Evolutionary conservation across 805 yeast species (phyloP).

Genomic region (Barnettozyma wickerhamii): DNA sequence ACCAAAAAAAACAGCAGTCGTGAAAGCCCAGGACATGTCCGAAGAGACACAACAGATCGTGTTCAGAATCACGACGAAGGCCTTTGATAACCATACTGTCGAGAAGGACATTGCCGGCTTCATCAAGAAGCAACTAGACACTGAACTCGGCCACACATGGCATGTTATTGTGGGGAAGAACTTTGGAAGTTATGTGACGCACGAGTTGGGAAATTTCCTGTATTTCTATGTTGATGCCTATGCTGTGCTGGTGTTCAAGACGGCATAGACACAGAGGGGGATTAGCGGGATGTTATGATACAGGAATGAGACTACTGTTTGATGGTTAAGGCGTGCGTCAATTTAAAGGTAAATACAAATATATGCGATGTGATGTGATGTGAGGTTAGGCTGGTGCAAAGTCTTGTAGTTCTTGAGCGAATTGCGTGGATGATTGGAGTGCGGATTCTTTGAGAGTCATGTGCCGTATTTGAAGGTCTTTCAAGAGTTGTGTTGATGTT

Average conservation of each 20-base stretch:
- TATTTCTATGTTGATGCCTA: conserved; percentile 67
- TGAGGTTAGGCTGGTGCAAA: too few relatives aligned
- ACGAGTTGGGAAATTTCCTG: conserved; percentile 67
- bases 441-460: neutral
- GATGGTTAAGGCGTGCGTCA: too few relatives aligned
- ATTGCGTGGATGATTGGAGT: neutral
- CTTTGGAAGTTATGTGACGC: conserved; percentile 77
- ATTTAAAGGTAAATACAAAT: too few relatives aligned
- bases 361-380: too few relatives aligned
- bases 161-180: conserved; percentile 77
- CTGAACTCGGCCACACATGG: conserved; percentile 67
- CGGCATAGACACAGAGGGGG: too few relatives aligned
- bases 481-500: too few relatives aligned
- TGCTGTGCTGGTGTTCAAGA: conserved; percentile 68
- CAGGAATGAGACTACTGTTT: too few relatives aligned
- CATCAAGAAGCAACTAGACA: conserved; percentile 62
- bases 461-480: neutral
- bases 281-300: too few relatives aligned
- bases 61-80: conserved; percentile 41
- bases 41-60: conserved; percentile 50
- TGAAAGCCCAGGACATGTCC: conserved; percentile 26
- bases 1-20: conserved; percentile 14
- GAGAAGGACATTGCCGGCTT: conserved; percentile 63
- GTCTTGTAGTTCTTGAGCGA: conserved; percentile 1
- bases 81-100: conserved; percentile 38